Evolutionary conservation across 257 asterid species (phyloP).

Genomic region (Buddleja alternifolia): DNA sequence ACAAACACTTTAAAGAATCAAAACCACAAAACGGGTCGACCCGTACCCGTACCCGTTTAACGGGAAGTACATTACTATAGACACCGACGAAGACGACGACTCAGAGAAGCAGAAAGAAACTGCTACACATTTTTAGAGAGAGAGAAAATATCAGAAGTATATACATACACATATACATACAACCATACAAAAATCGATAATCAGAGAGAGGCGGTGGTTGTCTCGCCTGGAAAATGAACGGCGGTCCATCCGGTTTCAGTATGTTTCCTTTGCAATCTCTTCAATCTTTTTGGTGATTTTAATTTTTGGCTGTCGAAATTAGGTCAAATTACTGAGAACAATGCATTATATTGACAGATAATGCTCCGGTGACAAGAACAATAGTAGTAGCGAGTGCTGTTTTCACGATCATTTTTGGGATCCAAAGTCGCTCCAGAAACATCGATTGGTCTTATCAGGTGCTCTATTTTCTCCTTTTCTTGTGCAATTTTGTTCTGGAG

Average conservation of each 20-base stretch:
- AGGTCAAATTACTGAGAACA: neutral
- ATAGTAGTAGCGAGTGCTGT: conserved; percentile 76
- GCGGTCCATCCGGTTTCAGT: conserved; percentile 99
- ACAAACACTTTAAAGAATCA: conserved; percentile 3
- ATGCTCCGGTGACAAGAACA: conserved; percentile 86
- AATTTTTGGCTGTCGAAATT: conserved; percentile 8
- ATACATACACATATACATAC: conserved; percentile 22
- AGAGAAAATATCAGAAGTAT: conserved; percentile 6
- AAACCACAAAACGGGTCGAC: conserved; percentile 24
- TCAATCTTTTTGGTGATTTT: neutral
- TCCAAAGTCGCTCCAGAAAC: conserved; percentile 75
- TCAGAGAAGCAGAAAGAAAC: conserved; percentile 27
- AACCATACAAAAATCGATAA: conserved; percentile 21
- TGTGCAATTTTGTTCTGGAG: neutral
- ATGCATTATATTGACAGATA: conserved; percentile 49
- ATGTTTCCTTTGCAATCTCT: conserved; percentile 36
- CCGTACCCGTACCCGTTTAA: conserved; percentile 37
- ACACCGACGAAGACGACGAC: conserved; percentile 39
- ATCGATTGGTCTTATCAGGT: conserved; percentile 88
- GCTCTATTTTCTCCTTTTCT: neutral
- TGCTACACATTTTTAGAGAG: conserved; percentile 14
- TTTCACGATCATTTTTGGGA: conserved; percentile 89
- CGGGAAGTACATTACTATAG: conserved; percentile 25
- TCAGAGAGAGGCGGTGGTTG: conserved; percentile 40
- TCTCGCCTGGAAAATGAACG: conserved; percentile 83